Conservation (phyloP, 2,329 filamentous ascomycete species). For the Pseudocercospora pini-densiflorae region DNA sequence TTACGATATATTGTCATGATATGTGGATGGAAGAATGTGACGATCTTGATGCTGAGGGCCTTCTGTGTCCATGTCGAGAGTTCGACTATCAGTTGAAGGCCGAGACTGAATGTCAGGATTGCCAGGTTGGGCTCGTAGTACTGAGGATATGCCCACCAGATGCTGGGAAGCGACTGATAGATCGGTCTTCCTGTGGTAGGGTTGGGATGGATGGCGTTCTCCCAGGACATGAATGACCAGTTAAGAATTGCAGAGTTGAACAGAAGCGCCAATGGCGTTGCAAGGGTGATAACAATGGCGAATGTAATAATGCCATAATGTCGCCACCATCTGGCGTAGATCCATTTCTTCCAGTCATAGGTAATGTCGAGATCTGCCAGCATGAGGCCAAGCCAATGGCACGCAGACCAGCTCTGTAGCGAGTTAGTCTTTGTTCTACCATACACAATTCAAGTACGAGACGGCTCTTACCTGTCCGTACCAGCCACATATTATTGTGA, state of each 20-base stretch:
- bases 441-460: too few relatives aligned
- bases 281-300: slow-evolving; percentile 42
- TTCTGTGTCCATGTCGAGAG: slow-evolving; percentile 47
- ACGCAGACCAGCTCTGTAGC: slow-evolving; percentile 48
- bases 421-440: too few relatives aligned
- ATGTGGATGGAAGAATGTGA: slow-evolving; percentile 53
- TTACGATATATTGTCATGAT: slow-evolving; percentile 54
- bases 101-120: slow-evolving; percentile 46
- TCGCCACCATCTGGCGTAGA: slow-evolving; percentile 40
- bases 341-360: slow-evolving; percentile 48
- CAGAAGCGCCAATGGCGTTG: slow-evolving; percentile 45
- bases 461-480: slow-evolving; percentile 43
- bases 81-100: slow-evolving; percentile 43
- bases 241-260: slow-evolving; percentile 42
- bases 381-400: slow-evolving; percentile 51
- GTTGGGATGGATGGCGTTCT: slow-evolving; percentile 52
- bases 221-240: slow-evolving; percentile 46
- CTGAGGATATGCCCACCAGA: slow-evolving; percentile 52
- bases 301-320: slow-evolving; percentile 46
- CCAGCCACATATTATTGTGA: slow-evolving; percentile 52
- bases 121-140: slow-evolving; percentile 53
- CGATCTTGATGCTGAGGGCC: slow-evolving; percentile 45
- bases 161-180: slow-evolving; percentile 48
- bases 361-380: slow-evolving; percentile 54
- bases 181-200: slow-evolving; percentile 46